A percentile compares a stretch with the other conserved stretches of the same genome.
These are phyloP conservation scores for Nakazawaea laoshanensis DNA, from an alignment of 805 yeast genomes.

Conservation along the genomic window DNA sequence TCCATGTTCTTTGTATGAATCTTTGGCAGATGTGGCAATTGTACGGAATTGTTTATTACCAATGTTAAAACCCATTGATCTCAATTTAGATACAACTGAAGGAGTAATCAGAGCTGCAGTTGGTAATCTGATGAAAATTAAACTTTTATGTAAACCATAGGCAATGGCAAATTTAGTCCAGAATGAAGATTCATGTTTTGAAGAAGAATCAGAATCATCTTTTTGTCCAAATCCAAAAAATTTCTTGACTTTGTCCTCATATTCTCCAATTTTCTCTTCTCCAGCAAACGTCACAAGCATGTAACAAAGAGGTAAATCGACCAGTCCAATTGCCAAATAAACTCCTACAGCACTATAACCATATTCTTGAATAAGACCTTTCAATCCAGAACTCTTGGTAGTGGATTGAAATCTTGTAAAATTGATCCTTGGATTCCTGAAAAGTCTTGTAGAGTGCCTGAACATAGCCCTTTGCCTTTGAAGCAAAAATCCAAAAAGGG, in stretches of 20 bases:
- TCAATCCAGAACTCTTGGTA: conserved; percentile 36
- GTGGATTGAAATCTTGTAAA: conserved; percentile 4
- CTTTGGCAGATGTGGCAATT: conserved; percentile 23
- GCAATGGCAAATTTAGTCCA: conserved; percentile 86
- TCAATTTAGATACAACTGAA: conserved; percentile 51
- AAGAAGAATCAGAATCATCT: conserved; percentile 12
- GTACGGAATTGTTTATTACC: conserved; percentile 43
- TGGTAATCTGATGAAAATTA: conserved; percentile 80
- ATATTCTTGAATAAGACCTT: conserved; percentile 69
- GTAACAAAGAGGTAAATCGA: conserved; percentile 83
- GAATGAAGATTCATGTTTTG: conserved; percentile 26
- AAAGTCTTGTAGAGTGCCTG: no score
- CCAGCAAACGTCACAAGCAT: conserved; percentile 80
- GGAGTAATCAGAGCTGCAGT: conserved; percentile 92
- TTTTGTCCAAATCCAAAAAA: conserved; percentile 53
- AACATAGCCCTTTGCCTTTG: no score
- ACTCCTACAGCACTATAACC: conserved; percentile 90
- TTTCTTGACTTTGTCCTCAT: conserved; percentile 53
- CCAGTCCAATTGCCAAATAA: conserved; percentile 58
- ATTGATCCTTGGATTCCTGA: no score
- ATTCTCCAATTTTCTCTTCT: conserved; percentile 65
- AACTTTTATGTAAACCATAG: conserved; percentile 85
- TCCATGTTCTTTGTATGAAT: conserved; percentile 18
- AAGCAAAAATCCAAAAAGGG: no score
- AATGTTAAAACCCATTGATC: conserved; percentile 74